Conservation (phyloP, 345 rosid species). For the Combretum micranthum region DNA sequence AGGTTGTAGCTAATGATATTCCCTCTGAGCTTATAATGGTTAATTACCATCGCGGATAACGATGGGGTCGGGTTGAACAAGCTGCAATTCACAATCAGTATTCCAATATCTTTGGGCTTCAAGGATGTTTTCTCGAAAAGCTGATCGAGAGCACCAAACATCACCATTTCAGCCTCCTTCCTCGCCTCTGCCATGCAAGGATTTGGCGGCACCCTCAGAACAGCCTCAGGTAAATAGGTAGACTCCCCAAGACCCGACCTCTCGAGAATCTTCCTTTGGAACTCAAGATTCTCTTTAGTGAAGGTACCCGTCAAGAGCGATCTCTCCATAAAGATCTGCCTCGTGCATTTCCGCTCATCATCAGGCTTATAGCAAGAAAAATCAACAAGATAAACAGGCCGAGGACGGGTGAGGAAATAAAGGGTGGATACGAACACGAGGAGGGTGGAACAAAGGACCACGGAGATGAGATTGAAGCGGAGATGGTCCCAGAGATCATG, state of each 20-base stretch:
- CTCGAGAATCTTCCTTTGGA: constrained; percentile 40
- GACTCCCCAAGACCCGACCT: constrained; percentile 51
- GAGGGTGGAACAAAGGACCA: constrained; percentile 32
- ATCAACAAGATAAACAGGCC: constrained; percentile 36
- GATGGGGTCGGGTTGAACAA: constrained; percentile 52
- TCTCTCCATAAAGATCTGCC: constrained; percentile 33
- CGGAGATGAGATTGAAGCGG: constrained; percentile 38
- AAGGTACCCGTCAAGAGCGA: constrained; percentile 24
- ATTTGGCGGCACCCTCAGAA: constrained; percentile 34
- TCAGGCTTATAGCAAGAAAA: constrained; percentile 40
- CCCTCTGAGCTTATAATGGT: constrained; percentile 42
- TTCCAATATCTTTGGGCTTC: constrained; percentile 40
- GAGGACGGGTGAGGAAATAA: constrained; percentile 37
- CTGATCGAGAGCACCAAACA: constrained; percentile 47
- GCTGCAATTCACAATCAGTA: constrained; percentile 43
- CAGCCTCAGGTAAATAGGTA: constrained; percentile 38
- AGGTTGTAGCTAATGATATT: constrained; percentile 44
- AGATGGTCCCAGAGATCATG: constrained; percentile 45
- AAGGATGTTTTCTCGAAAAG: constrained; percentile 33
- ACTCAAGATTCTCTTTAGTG: constrained; percentile 30
- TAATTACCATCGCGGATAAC: constrained; percentile 41
- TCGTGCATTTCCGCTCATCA: constrained; percentile 26
- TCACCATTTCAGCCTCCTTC: constrained; percentile 43
- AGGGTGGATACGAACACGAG: constrained; percentile 38
- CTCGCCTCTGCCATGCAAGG: constrained; percentile 41